These are phyloP conservation scores for Xylaria sp. DNA, from an alignment of 2,329 filamentous ascomycete species.

Conservation along the genomic window DNA sequence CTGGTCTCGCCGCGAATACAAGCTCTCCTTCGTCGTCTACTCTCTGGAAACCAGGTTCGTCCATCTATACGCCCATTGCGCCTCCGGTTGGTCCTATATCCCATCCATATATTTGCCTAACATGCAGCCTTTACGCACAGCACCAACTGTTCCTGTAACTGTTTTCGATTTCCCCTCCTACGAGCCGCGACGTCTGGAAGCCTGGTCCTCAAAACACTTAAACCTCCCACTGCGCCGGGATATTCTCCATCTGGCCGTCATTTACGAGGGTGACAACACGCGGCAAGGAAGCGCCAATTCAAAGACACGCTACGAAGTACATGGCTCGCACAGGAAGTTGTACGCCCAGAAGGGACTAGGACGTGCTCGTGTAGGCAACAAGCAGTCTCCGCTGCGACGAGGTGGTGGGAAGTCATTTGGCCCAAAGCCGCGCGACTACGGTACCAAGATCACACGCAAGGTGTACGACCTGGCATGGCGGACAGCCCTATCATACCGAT, in stretches of 20 bases:
- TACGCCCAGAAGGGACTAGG: constrained; percentile 87
- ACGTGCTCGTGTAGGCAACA: constrained; percentile 76
- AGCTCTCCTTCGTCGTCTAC: constrained; percentile 42
- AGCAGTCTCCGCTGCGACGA: constrained; percentile 78
- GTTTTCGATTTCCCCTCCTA: constrained; percentile 89
- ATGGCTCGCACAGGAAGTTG: constrained; percentile 82
- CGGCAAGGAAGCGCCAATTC: constrained; percentile 84
- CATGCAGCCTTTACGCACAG: constrained; percentile 42
- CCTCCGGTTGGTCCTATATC: not conserved
- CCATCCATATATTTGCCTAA: constrained; percentile 13
- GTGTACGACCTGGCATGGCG: constrained; percentile 96
- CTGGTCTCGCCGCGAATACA: constrained; percentile 45
- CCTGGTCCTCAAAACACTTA: constrained; percentile 83
- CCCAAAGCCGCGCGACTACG: constrained; percentile 91
- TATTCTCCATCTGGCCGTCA: constrained; percentile 87
- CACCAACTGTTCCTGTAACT: constrained; percentile 75
- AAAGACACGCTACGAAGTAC: constrained; percentile 83
- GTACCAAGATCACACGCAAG: constrained; percentile 81
- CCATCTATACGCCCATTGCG: not conserved
- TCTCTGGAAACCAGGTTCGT: constrained; percentile 54
- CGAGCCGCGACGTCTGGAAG: constrained; percentile 78
- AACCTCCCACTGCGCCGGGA: constrained; percentile 86
- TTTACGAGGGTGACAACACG: constrained; percentile 89
- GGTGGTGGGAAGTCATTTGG: constrained; percentile 90
- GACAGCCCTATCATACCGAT: constrained; percentile 90